A percentile compares a stretch with the other conserved stretches of the same genome.
Conservation (phyloP, 371 early-diverging fungal genomes). For the Mortierella sp. region DNA sequence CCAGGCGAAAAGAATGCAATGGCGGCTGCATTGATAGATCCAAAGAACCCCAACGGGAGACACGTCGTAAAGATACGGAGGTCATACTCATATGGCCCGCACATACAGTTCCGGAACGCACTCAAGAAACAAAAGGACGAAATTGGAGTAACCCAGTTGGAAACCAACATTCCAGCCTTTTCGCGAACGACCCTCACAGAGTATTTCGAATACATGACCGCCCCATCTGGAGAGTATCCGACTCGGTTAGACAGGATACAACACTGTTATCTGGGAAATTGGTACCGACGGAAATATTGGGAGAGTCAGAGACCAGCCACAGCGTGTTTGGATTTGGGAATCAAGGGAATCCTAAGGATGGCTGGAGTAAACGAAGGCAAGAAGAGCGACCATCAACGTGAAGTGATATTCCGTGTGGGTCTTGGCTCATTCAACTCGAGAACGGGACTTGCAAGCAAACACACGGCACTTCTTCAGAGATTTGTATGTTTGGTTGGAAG, state of each 20-base stretch:
- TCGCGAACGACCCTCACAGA: background rate
- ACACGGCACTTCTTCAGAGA: background rate
- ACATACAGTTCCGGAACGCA: background rate
- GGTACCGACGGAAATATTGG: background rate
- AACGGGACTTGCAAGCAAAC: slow-evolving; percentile 2
- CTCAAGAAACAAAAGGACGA: background rate
- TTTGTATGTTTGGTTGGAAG: too few species aligned
- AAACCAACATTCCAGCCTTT: background rate
- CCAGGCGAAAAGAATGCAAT: slow-evolving; percentile 2
- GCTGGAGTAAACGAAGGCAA: too few species aligned
- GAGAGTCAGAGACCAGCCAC: too few species aligned
- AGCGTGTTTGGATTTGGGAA: too few species aligned
- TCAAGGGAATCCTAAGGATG: background rate
- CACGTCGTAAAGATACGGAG: background rate
- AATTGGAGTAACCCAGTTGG: background rate
- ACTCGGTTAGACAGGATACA: too few species aligned
- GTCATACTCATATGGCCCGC: background rate
- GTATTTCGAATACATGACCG: background rate
- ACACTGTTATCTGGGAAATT: too few species aligned
- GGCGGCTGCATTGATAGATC: background rate
- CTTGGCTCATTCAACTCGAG: background rate
- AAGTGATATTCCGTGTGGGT: slow-evolving; percentile 4
- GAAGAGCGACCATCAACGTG: too few species aligned
- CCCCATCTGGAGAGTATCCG: too few species aligned
- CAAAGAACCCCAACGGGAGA: background rate